Percentiles rank a stretch among this genome's conserved stretches.
Evolutionary conservation across 2,329 filamentous ascomycete genomes (phyloP).

Genomic region (Xylariales sp.): DNA sequence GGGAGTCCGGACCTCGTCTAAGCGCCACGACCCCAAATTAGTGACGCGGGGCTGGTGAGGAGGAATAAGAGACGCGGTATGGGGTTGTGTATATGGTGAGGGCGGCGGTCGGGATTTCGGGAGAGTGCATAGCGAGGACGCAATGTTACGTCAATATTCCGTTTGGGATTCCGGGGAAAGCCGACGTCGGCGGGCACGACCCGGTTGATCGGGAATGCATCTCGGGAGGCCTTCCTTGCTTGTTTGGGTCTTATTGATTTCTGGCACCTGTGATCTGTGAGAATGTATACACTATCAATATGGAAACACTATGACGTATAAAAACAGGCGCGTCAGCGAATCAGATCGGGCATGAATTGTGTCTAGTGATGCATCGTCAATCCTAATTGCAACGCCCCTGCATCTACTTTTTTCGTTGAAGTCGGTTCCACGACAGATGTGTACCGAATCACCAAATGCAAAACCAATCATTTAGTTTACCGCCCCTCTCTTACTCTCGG

Average conservation of each 20-base stretch:
- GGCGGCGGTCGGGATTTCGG: constrained; percentile 40
- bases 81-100: constrained; percentile 21
- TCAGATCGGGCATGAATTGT: too few relatives aligned
- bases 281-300: neutral
- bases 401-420: too few relatives aligned
- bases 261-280: too few relatives aligned
- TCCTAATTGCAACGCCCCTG: too few relatives aligned
- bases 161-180: constrained; percentile 4
- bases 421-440: too few relatives aligned
- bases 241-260: neutral
- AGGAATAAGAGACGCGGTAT: constrained; percentile 30
- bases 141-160: constrained; percentile 16
- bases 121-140: constrained; percentile 35
- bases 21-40: constrained; percentile 1
- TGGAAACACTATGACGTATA: neutral
- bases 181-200: constrained; percentile 22
- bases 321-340: neutral
- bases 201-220: constrained; percentile 1
- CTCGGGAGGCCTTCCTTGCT: constrained; percentile 4
- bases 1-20: neutral
- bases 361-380: too few relatives aligned
- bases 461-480: too few relatives aligned
- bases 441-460: too few relatives aligned
- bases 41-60: constrained; percentile 39
- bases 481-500: too few relatives aligned